Conservation (phyloP, 1,284 basidiomycete genomes). For the Laetiporus sulphureus region DNA sequence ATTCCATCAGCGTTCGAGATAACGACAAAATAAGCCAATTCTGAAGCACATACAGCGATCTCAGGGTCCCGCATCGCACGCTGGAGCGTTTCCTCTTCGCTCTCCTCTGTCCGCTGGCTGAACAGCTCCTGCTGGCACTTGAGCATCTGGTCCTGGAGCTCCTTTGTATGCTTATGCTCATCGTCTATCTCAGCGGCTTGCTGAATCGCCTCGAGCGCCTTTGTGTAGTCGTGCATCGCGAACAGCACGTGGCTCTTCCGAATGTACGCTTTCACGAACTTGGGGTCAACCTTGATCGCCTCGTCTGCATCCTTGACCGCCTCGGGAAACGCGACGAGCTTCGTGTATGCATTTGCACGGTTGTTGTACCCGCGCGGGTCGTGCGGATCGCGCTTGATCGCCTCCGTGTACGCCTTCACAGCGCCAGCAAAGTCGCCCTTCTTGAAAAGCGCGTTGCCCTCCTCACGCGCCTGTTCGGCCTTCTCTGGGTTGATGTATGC, state of each 20-base stretch:
- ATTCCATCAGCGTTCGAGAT: neutral
- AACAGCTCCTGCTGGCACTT: conserved; percentile 83
- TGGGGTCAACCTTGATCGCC: conserved; percentile 89
- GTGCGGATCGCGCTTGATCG: conserved; percentile 90
- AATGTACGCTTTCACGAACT: conserved; percentile 94
- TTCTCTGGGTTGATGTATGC: conserved; percentile 90
- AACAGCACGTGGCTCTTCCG: conserved; percentile 87
- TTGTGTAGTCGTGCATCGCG: conserved; percentile 89
- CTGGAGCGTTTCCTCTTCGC: conserved; percentile 88
- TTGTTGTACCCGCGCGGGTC: conserved; percentile 97
- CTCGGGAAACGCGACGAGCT: conserved; percentile 90
- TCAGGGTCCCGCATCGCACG: conserved; percentile 98
- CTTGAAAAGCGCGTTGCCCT: conserved; percentile 93
- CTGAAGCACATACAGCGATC: conserved; percentile 61
- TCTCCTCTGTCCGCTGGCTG: conserved; percentile 79
- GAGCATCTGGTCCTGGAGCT: conserved; percentile 74
- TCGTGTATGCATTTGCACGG: conserved; percentile 94
- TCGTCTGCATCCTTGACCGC: conserved; percentile 94
- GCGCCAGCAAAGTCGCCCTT: conserved; percentile 86
- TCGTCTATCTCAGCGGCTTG: conserved; percentile 70
- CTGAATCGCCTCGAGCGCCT: conserved; percentile 80
- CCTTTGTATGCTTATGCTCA: conserved; percentile 71
- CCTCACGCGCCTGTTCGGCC: conserved; percentile 81
- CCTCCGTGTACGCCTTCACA: conserved; percentile 91
- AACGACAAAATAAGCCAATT: conserved; percentile 3